Conservation (phyloP, 2,329 filamentous ascomycete species). For the Knufia petricola region DNA sequence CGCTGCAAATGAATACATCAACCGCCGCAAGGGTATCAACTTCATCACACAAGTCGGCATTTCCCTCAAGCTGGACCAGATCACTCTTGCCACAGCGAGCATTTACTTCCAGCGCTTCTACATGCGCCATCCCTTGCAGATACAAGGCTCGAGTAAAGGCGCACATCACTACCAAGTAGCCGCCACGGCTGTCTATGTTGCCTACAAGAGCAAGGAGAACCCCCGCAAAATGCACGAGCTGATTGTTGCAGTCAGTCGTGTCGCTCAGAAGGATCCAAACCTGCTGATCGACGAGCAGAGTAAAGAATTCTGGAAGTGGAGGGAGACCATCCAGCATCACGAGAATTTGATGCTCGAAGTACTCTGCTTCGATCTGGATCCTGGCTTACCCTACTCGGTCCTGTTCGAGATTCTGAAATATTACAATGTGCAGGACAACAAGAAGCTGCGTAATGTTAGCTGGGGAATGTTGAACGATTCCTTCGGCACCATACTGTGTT, state of each 20-base stretch:
- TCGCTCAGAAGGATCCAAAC: constrained; percentile 87
- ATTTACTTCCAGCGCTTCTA: constrained; percentile 95
- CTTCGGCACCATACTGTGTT: constrained; percentile 70
- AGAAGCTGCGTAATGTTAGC: constrained; percentile 69
- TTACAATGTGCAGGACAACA: constrained; percentile 67
- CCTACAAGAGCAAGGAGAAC: constrained; percentile 95
- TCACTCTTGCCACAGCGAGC: constrained; percentile 82
- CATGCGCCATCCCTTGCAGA: constrained; percentile 72
- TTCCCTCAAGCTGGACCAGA: constrained; percentile 81
- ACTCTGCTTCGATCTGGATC: constrained; percentile 85
- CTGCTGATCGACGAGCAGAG: constrained; percentile 90
- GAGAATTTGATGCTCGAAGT: constrained; percentile 88
- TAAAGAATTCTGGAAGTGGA: constrained; percentile 97
- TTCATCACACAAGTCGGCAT: constrained; percentile 94
- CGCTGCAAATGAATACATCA: constrained; percentile 64
- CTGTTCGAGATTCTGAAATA: constrained; percentile 72
- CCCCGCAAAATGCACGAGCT: constrained; percentile 92
- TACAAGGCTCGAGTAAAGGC: constrained; percentile 51
- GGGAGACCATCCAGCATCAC: constrained; percentile 82
- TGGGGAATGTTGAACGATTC: constrained; percentile 95
- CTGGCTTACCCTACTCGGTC: constrained; percentile 77
- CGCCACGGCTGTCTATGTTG: constrained; percentile 82
- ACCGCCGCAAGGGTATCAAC: constrained; percentile 84
- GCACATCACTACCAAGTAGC: constrained; percentile 91
- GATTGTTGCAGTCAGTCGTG: constrained; percentile 84